Evolutionary conservation across 2,329 filamentous ascomycete genomes (phyloP).

Genomic region (Amphichorda felina): DNA sequence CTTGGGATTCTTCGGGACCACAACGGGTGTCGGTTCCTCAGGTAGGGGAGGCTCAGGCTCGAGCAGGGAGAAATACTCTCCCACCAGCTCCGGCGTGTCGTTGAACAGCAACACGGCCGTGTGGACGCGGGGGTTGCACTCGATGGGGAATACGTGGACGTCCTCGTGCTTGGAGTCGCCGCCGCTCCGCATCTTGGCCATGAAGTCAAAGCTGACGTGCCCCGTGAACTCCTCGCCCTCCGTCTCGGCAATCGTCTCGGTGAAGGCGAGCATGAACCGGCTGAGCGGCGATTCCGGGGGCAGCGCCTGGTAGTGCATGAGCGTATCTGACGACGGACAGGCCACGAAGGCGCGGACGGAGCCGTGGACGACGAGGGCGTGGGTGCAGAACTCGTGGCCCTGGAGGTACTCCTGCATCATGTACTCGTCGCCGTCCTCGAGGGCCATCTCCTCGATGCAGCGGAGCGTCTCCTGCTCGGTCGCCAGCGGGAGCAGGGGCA

Average conservation of each 20-base stretch:
- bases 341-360: constrained; percentile 54
- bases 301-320: constrained; percentile 56
- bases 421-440: constrained; percentile 41
- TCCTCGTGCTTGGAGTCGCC: constrained; percentile 13
- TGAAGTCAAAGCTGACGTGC: constrained; percentile 61
- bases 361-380: constrained; percentile 55
- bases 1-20: constrained; percentile 7
- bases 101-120: constrained; percentile 54
- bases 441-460: constrained; percentile 29
- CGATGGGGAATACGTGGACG: constrained; percentile 43
- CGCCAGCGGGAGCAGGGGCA: constrained; percentile 51
- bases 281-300: constrained; percentile 40
- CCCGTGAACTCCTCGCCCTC: constrained; percentile 46
- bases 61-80: constrained; percentile 40
- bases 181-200: constrained; percentile 27
- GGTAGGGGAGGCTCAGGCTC: neutral
- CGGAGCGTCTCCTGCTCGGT: constrained; percentile 43
- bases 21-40: neutral
- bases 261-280: constrained; percentile 53
- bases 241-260: constrained; percentile 39
- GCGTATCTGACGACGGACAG: constrained; percentile 48
- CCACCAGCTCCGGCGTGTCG: constrained; percentile 30
- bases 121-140: constrained; percentile 60
- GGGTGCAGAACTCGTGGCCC: constrained; percentile 57
- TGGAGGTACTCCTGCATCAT: constrained; percentile 53